These are phyloP conservation scores for Aspergillus cristatus DNA, from an alignment of 495 filamentous ascomycete species.

Conservation along the genomic window DNA sequence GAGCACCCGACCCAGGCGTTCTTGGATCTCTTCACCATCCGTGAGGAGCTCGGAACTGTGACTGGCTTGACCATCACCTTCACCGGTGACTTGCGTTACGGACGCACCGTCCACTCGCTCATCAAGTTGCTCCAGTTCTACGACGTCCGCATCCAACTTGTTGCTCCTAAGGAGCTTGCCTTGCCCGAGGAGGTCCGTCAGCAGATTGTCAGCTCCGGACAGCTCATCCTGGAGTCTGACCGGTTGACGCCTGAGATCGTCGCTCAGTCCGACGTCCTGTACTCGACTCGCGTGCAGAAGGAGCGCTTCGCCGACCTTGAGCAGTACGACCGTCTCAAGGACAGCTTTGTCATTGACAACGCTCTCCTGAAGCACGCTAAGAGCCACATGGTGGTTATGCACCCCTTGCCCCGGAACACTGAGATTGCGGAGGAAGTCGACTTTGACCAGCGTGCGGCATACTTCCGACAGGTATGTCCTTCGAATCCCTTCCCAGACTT, in stretches of 20 bases:
- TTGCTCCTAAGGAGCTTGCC: constrained; percentile 68
- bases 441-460: constrained; percentile 92
- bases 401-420: constrained; percentile 85
- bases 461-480: constrained; percentile 91
- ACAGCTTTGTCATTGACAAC: constrained; percentile 81
- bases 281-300: constrained; percentile 94
- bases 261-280: constrained; percentile 76
- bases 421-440: constrained; percentile 95
- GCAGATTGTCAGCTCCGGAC: constrained; percentile 58
- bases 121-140: constrained; percentile 91
- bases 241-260: constrained; percentile 79
- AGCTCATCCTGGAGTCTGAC: constrained; percentile 63
- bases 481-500: neutral
- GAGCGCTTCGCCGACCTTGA: constrained; percentile 75
- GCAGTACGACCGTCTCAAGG: constrained; percentile 79
- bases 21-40: constrained; percentile 97
- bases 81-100: constrained; percentile 83
- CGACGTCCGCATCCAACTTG: constrained; percentile 85
- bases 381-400: constrained; percentile 83
- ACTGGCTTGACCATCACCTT: constrained; percentile 93
- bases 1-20: constrained; percentile 98
- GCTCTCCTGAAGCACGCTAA: constrained; percentile 86
- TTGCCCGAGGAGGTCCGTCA: constrained; percentile 67
- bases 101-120: constrained; percentile 88
- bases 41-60: constrained; percentile 92